Base-by-base conservation (phyloP, 75 land plant genomes). In the Picea sitchensis region DNA sequence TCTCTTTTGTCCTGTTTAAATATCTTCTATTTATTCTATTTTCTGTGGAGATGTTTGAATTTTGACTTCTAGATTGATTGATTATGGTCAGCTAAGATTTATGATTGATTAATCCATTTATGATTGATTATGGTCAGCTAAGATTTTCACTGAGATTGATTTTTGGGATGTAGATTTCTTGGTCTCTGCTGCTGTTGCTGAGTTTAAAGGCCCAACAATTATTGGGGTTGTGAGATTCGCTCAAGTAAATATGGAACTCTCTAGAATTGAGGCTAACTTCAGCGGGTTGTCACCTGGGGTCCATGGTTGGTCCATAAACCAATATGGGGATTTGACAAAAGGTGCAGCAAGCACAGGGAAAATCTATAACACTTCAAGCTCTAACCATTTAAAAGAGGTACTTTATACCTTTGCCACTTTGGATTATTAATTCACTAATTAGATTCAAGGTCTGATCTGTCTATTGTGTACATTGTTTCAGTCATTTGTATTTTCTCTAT, bases 311-410 rank as follows among this genome's bases (percentile, higher is more conserved):
- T 88, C 93, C 31, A 93, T 96, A 34, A 96, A 96, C 82, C 90
- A 92, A 71, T 96, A 79, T 81, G 99, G 99, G 57, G 99, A 96
- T 86, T 85, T 96, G 75, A 96, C 99, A 23, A 86, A 76, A 77
- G 99, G 99, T 64, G 98, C 94, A 36, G 92, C 90, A 26, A 96
- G 99, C 86, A 96, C 99, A 26, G 99, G 99, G 26, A 86, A 81
- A 75, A 81, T 95, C 23, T 95, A 81, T 81, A 87, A 84, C 82
- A 81, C 89, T 34, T 62, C 81, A 5, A 82, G 54, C 26, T 3
- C 47, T 23, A 77, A 9, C 60, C 61, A 65, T 62, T 74, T 61
- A 17, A 59, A 73, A n/a, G 81, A 89, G 92, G 92, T 90, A 58
- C 15, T 60, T 77, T 63, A 6, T 32, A 38, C 73, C 38, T 77